phyloP scores from a whole-genome alignment of 139 green algal genomes.

The Volvox reticuliferus region DNA sequence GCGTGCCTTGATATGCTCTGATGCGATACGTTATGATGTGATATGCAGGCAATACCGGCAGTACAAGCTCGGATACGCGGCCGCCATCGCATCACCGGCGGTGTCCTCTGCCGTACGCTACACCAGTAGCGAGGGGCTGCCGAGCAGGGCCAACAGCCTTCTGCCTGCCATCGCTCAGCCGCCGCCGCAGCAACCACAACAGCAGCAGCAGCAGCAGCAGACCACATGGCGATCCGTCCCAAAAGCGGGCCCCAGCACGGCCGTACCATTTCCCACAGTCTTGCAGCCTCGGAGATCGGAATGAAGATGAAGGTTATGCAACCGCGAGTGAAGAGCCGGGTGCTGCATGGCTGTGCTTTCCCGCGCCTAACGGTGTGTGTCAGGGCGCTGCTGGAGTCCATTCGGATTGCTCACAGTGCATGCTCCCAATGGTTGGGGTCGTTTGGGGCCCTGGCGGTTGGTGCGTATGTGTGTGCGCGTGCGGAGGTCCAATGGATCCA shows the following conservation, averaged over 20 bases:
- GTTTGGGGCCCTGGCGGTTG: no score
- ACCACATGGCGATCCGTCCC: neutral
- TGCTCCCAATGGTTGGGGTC: no score
- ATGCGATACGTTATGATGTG: no score
- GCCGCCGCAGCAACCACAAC: neutral
- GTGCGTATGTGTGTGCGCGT: no score
- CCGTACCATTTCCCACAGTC: neutral
- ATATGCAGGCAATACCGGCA: neutral
- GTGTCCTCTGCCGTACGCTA: neutral
- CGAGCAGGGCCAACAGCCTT: neutral
- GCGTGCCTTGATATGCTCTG: no score
- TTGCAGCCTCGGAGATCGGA: neutral
- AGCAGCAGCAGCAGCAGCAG: neutral
- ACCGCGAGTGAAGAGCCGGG: no score
- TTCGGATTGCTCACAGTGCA: no score
- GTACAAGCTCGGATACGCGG: neutral
- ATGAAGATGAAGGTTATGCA: neutral
- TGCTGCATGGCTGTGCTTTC: no score
- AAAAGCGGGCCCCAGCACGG: neutral
- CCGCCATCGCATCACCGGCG: neutral
- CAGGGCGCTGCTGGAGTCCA: no score
- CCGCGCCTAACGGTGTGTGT: no score
- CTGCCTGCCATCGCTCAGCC: neutral
- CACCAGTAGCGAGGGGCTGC: neutral
- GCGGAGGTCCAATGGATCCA: no score